Evolutionary conservation across 768 basidiomycete species (phyloP), one percentile per base, ranked within the genome.

Genomic region (Kwoniella botswanensis): DNA sequence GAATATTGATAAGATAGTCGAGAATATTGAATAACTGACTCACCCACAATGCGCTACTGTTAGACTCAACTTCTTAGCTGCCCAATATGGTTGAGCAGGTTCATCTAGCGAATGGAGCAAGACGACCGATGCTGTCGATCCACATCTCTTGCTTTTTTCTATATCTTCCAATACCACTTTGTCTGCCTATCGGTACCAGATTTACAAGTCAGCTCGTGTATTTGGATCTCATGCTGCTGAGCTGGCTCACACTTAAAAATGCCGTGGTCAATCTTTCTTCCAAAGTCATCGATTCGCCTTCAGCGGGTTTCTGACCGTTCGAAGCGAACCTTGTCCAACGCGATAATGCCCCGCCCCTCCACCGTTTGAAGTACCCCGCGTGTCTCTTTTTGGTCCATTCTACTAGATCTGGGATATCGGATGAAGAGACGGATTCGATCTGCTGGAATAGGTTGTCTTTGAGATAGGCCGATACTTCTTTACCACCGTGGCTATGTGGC

Each of bases 21-120:
- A 15, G 9, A 11, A 15, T 6, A 18, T 15, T 6, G 46, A 15
- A 11, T 10, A 0, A 18, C 24, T 15, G 52, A 74, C 88, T 70
- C 72, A 93, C 94, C 94, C 96, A 76, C 92, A 91, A 83, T 99
- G 97, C 13, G 93, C 94, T 35, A 98, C 89, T 2, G 93, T 96
- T 66, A 98, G 85, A 3, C 90, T 88, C 21, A 98, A 82, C 72
- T 85, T 88, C 66, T 90, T 80, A 1, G 96, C 89, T 15, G 90
- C 86, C 82, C 93, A 98, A 85, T 94, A 98, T 0, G 95, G 92
- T 5, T 88, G 71, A 4, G 77, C 86, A 15, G 93, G 93, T 6
- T 85, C 80, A 82, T 98, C 96, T 17, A 98, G 86, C 26, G 93
- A 91, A 73, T 98, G 95, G n/a, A 98, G 86, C 50, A 98, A 86